Percentiles rank a stretch among this genome's conserved stretches.
Evolutionary conservation across 345 rosid genomes (phyloP).

Genomic region (Leavenworthia alabamica): DNA sequence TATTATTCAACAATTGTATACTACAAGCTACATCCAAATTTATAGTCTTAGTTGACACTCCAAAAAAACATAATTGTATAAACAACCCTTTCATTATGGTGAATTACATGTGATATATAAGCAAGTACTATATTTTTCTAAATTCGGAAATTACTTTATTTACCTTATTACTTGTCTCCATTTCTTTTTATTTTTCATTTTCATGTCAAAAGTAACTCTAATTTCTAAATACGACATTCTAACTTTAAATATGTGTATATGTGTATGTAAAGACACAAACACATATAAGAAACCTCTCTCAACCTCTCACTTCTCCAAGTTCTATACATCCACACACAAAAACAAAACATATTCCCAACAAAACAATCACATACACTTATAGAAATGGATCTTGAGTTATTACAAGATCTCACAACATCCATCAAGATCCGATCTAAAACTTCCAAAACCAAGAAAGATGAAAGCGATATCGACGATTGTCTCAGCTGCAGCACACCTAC

Average conservation of each 20-base stretch:
- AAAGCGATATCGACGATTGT: neutral
- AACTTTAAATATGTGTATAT: neutral
- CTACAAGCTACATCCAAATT: no score
- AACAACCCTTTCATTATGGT: no score
- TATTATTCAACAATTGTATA: neutral
- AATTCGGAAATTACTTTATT: conserved; percentile 13
- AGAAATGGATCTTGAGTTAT: conserved; percentile 28
- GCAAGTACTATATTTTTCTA: neutral
- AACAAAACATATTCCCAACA: neutral
- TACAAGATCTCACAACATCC: conserved; percentile 19
- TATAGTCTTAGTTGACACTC: no score
- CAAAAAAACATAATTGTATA: no score
- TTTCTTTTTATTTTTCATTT: neutral
- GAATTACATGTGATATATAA: no score
- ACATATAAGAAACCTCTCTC: conserved; percentile 27
- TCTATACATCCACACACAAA: conserved; percentile 26
- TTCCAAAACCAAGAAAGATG: neutral
- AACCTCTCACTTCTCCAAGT: conserved; percentile 32
- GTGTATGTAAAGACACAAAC: conserved; percentile 27
- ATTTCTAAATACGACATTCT: conserved; percentile 15
- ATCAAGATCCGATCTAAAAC: conserved; percentile 25
- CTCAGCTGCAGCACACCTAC: conserved; percentile 28
- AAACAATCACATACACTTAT: no score
- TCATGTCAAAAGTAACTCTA: conserved; percentile 20
- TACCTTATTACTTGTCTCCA: conserved; percentile 16